These are phyloP conservation scores for Sisymbrium irio DNA, from an alignment of 345 rosid species.

Conservation along the genomic window DNA sequence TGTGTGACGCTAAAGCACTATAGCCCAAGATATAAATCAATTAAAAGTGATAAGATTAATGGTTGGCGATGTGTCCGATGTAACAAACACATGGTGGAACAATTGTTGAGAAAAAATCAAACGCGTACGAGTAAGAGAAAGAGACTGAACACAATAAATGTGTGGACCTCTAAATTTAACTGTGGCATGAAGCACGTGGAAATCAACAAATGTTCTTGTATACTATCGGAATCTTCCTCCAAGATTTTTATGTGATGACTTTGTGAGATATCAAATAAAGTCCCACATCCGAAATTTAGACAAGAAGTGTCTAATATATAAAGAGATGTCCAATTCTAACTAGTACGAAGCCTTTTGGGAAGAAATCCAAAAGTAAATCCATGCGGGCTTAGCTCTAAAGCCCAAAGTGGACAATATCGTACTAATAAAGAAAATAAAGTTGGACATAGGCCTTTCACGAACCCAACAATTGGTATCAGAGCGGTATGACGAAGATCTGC, in stretches of 20 bases:
- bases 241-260: background rate
- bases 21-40: background rate
- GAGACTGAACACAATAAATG: background rate
- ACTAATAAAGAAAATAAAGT: no score
- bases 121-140: background rate
- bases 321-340: no score
- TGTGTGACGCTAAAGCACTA: slow-evolving; percentile 1
- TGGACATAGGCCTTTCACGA: no score
- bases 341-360: no score
- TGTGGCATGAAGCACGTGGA: background rate
- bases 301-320: no score
- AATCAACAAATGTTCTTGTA: background rate
- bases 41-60: background rate
- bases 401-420: no score
- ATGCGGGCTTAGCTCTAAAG: no score
- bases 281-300: no score
- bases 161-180: slow-evolving; percentile 14
- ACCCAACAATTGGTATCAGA: no score
- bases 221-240: background rate
- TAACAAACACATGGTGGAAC: background rate
- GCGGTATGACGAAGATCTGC: no score
- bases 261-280: no score
- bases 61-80: background rate
- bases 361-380: no score
- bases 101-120: background rate